Conservation (phyloP, 1,139 yeast genomes). For the Lodderomyces margitis region DNA sequence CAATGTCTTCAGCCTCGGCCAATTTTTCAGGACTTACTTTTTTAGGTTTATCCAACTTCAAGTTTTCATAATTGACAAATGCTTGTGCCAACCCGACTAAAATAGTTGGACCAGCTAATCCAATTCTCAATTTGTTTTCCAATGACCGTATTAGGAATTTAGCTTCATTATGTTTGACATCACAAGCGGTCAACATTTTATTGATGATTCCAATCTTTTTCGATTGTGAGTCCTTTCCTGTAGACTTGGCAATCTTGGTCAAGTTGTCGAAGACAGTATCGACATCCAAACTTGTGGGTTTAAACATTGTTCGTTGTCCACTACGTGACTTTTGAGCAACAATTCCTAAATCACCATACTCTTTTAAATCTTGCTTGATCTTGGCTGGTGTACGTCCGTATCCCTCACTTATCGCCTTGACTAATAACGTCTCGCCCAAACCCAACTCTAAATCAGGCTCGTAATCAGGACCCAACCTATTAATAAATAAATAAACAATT, state of each 20-base stretch:
- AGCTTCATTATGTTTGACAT: conserved; percentile 70
- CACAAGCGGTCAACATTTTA: conserved; percentile 81
- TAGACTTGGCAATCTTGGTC: conserved; percentile 70
- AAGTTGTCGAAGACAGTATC: conserved; percentile 71
- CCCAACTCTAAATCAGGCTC: conserved; percentile 89
- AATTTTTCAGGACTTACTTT: conserved; percentile 18
- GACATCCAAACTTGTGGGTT: conserved; percentile 77
- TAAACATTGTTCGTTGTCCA: conserved; percentile 90
- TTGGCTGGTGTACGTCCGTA: conserved; percentile 78
- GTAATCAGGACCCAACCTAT: conserved; percentile 91
- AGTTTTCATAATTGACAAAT: conserved; percentile 56
- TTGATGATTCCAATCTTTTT: conserved; percentile 76
- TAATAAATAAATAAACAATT: conserved; percentile 80
- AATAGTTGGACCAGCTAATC: conserved; percentile 91
- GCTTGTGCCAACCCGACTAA: conserved; percentile 84
- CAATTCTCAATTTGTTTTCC: conserved; percentile 91
- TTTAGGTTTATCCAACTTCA: conserved; percentile 21
- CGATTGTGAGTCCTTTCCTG: conserved; percentile 84
- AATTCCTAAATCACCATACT: conserved; percentile 85
- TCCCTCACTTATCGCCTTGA: conserved; percentile 86
- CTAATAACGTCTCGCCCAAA: conserved; percentile 81
- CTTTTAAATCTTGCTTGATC: conserved; percentile 70
- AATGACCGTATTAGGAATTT: conserved; percentile 84
- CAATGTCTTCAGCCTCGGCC: conserved; percentile 66
- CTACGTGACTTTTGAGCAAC: conserved; percentile 84